Evolutionary conservation across 139 green algal species (phyloP), one percentile per base, ranked within the genome.

Genomic region (Volvox reticuliferus): DNA sequence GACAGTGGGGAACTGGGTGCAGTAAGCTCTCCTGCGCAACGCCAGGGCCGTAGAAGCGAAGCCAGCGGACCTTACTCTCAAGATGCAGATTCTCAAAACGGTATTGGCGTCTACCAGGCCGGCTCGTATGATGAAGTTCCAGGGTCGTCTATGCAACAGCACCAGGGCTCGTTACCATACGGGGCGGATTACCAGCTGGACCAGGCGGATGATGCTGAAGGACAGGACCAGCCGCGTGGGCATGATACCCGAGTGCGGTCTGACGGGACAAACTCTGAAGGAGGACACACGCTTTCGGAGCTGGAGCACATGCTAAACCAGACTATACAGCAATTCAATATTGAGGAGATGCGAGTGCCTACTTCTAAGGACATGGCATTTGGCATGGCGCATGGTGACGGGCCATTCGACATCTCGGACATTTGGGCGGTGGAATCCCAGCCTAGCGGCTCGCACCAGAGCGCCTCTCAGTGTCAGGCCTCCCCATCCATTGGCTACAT

Each of bases 351-450:
- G 30, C 85, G 85, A 5, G 85, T 89, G 28, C 85, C 85, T 19
- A 50, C 85, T 17, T 68, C 26, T 24, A 89, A 89, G 69, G 85
- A 89, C 85, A 73, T 89, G 85, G 69, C 69, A 9, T 73, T 62
- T 21, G 85, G 85, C 44, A 44, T 89, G 65, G 26, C 32, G 28
- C 63, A 79, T 26, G n/a, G 19, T 20, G 91, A 89, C 1, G 91
- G 91, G 21, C 91, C 91, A 5, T 92, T 94, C 85, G 91, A 94
- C 87, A 94, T 94, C 82, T 92, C 87, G 26, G 91, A 94, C 55
- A 79, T 94, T 21, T 94, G 91, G 88, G 91, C 88, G 0, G 36
- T 79, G 73, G 82, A 88, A 3, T 90, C 89, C 0, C 81, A 89
- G 69, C 82, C 73, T 9, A 89, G 81, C 33, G 61, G 61, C 22